These are phyloP conservation scores for Dictyophora rubrovolvata DNA, from an alignment of 768 basidiomycete species.

Conservation along the genomic window DNA sequence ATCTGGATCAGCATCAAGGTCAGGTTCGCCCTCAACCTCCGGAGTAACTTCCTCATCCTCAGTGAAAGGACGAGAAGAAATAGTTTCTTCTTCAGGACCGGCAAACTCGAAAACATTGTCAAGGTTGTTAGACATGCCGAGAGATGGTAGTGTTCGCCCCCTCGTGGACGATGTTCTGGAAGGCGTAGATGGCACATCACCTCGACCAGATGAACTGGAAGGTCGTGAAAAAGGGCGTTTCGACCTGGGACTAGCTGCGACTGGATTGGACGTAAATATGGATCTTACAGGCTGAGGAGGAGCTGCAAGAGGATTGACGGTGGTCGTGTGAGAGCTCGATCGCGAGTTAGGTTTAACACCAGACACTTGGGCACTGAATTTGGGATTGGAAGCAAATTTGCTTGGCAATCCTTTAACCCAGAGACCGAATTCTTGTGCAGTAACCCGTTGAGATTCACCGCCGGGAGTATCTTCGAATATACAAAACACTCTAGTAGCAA, in stretches of 20 bases:
- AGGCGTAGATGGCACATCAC: constrained; percentile 2
- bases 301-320: background rate
- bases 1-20: constrained; percentile 19
- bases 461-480: constrained; percentile 59
- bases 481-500: constrained; percentile 78
- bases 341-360: background rate
- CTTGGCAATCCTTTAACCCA: constrained; percentile 82
- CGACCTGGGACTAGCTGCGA: constrained; percentile 54
- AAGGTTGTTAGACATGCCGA: constrained; percentile 28
- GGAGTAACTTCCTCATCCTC: constrained; percentile 31
- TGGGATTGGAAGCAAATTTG: constrained; percentile 34
- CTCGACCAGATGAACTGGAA: constrained; percentile 23
- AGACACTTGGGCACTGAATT: background rate
- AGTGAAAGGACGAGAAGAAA: constrained; percentile 17
- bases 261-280: constrained; percentile 38
- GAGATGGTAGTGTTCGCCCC: constrained; percentile 40
- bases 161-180: constrained; percentile 30
- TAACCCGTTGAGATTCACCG: constrained; percentile 44
- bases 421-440: constrained; percentile 72
- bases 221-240: constrained; percentile 65
- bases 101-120: constrained; percentile 28
- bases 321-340: background rate
- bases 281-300: background rate
- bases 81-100: background rate
- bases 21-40: constrained; percentile 12